Evolutionary conservation across 2,329 filamentous ascomycete genomes (phyloP).

Genomic region (Cladosporium sphaerospermum): DNA sequence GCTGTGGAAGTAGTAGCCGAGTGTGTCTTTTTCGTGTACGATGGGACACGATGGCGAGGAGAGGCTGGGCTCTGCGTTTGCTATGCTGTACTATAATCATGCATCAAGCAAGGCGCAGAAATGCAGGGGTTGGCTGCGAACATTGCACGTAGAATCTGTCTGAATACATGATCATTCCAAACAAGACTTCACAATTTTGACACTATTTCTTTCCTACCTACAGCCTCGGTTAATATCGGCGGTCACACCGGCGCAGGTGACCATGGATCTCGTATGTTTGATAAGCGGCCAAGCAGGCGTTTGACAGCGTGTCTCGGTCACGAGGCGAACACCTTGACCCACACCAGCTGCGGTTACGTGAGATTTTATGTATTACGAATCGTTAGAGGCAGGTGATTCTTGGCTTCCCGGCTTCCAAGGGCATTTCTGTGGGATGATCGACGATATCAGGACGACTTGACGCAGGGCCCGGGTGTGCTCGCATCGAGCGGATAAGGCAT

Average conservation of each 20-base stretch:
- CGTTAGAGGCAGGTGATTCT: too few relatives aligned
- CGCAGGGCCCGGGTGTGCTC: too few relatives aligned
- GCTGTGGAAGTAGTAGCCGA: slow-evolving; percentile 61
- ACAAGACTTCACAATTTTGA: neutral
- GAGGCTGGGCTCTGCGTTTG: neutral
- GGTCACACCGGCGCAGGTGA: neutral
- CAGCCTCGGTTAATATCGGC: neutral
- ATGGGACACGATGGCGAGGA: neutral
- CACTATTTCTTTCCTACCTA: neutral
- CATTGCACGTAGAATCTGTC: neutral
- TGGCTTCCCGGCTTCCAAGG: too few relatives aligned
- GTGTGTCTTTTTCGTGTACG: neutral
- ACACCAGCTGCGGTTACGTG: neutral
- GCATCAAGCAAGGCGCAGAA: too few relatives aligned
- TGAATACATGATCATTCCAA: slow-evolving; percentile 1
- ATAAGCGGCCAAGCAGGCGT: neutral
- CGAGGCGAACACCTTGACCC: neutral
- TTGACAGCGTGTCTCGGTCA: neutral
- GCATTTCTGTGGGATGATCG: too few relatives aligned
- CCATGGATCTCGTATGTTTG: neutral
- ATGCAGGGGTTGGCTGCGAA: neutral
- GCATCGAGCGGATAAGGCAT: too few relatives aligned
- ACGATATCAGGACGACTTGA: too few relatives aligned
- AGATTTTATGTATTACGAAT: neutral
- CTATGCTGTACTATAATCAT: slow-evolving; percentile 6